phyloP scores from a whole-genome alignment of 2,329 filamentous ascomycete genomes.

The Monosporascus sp. region DNA sequence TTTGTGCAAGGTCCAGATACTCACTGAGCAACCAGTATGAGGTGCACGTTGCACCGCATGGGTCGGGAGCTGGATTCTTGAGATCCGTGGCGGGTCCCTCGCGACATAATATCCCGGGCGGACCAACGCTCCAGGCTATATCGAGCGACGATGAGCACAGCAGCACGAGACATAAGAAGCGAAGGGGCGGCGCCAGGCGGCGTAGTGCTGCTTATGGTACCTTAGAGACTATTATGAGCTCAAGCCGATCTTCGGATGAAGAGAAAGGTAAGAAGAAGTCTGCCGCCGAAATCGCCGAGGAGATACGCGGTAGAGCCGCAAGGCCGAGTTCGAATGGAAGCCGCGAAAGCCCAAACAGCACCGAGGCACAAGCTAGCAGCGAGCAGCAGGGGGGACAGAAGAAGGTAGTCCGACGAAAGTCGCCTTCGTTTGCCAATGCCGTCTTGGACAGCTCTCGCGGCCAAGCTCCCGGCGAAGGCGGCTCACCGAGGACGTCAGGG shows the following conservation, averaged over 20 bases:
- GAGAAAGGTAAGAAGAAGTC: constrained; percentile 56
- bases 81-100: constrained; percentile 20
- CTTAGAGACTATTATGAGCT: constrained; percentile 62
- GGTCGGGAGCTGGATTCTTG: constrained; percentile 47
- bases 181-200: constrained; percentile 36
- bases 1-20: constrained; percentile 60
- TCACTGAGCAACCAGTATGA: constrained; percentile 64
- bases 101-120: constrained; percentile 28
- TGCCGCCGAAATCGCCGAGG: constrained; percentile 50
- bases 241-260: constrained; percentile 59
- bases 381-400: constrained; percentile 15
- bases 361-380: constrained; percentile 20
- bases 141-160: constrained; percentile 51
- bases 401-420: constrained; percentile 27
- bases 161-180: constrained; percentile 32
- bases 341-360: constrained; percentile 26
- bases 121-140: constrained; percentile 53
- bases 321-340: constrained; percentile 25
- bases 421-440: constrained; percentile 40
- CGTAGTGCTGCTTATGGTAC: constrained; percentile 56
- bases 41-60: constrained; percentile 58
- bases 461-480: constrained; percentile 19
- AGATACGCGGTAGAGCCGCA: constrained; percentile 45
- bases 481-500: constrained; percentile 30
- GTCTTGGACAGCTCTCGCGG: constrained; percentile 38